These are phyloP conservation scores for Xylaria sp. DNA, from an alignment of 2,329 filamentous ascomycete species.

Conservation along the genomic window DNA sequence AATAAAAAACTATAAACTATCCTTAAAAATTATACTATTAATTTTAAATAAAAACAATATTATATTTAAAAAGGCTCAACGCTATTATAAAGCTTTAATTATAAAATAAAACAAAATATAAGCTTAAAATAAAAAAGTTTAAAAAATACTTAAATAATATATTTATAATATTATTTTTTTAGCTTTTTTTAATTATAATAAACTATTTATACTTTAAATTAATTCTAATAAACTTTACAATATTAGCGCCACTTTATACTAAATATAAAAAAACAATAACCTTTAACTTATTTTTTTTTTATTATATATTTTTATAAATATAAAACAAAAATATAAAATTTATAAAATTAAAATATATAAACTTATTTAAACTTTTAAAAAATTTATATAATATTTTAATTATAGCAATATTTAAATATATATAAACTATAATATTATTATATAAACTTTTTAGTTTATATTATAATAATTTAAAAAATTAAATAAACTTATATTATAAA, in stretches of 20 bases:
- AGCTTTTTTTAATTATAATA: slow-evolving; percentile 4
- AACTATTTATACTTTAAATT: slow-evolving; percentile 8
- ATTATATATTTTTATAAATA: background rate
- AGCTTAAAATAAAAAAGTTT: background rate
- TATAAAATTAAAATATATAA: slow-evolving; percentile 13
- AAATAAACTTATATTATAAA: background rate
- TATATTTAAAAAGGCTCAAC: background rate
- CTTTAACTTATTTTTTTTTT: slow-evolving; percentile 2
- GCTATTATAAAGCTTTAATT: background rate
- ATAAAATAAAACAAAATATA: background rate
- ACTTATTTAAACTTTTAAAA: slow-evolving; percentile 6
- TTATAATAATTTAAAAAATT: background rate
- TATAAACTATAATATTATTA: slow-evolving; percentile 6
- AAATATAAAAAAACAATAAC: slow-evolving; percentile 8
- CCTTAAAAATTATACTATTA: background rate
- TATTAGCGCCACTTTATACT: background rate
- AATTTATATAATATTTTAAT: slow-evolving; percentile 10
- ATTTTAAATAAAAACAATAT: background rate
- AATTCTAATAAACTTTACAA: background rate
- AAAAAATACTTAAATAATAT: slow-evolving; percentile 8
- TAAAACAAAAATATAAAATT: slow-evolving; percentile 9
- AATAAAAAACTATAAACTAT: background rate
- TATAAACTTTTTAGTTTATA: slow-evolving; percentile 5
- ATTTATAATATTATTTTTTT: slow-evolving; percentile 2
- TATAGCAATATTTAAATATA: slow-evolving; percentile 4